phyloP scores from a whole-genome alignment of 2,329 filamentous ascomycete genomes.

The Blastomyces emzantsi region DNA sequence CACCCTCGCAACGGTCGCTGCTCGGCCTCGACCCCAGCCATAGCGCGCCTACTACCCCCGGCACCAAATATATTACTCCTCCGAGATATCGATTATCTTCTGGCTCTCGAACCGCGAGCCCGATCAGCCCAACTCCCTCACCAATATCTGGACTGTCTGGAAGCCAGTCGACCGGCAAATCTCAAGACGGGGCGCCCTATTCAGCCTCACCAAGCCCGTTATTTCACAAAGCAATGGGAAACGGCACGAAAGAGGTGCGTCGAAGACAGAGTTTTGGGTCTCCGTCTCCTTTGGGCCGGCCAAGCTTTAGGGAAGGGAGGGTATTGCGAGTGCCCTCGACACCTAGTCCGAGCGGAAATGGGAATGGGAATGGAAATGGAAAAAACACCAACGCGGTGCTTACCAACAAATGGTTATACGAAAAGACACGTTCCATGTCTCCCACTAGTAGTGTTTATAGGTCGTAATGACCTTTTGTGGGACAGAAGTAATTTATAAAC shows the following conservation, averaged over 20 bases:
- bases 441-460: conserved; percentile 29
- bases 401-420: conserved; percentile 93
- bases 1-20: conserved; percentile 74
- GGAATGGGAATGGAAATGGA: conserved; percentile 38
- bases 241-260: conserved; percentile 28
- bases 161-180: conserved; percentile 26
- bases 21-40: conserved; percentile 69
- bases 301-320: conserved; percentile 36
- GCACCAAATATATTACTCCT: conserved; percentile 70
- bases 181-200: conserved; percentile 42
- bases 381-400: conserved; percentile 67
- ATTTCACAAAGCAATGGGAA: conserved; percentile 57
- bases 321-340: conserved; percentile 53
- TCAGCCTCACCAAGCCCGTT: conserved; percentile 49
- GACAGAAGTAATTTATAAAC: not conserved
- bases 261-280: conserved; percentile 58
- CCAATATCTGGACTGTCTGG: conserved; percentile 24
- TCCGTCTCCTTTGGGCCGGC: conserved; percentile 45
- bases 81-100: conserved; percentile 75
- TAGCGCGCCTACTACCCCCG: conserved; percentile 54
- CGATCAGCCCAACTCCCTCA: conserved; percentile 31
- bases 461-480: conserved; percentile 4
- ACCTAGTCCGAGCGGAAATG: conserved; percentile 56
- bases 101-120: conserved; percentile 41
- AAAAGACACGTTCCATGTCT: conserved; percentile 51